Conservation (phyloP, 1,284 basidiomycete genomes). For the Mycosarcoma mackinlayi region DNA sequence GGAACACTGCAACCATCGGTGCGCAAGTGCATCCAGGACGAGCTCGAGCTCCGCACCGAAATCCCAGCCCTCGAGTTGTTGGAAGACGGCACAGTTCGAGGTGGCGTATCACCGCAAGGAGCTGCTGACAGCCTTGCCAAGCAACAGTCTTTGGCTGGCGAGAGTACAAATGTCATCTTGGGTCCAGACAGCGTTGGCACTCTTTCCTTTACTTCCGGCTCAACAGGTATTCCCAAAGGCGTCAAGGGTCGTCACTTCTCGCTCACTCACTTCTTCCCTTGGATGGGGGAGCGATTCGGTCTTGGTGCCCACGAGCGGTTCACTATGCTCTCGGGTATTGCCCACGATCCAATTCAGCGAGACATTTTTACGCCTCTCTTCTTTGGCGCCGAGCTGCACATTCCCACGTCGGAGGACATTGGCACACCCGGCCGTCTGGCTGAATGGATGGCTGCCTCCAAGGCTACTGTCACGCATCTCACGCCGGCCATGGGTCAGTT, state of each 20-base stretch:
- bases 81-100: constrained; percentile 72
- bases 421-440: constrained; percentile 95
- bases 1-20: constrained; percentile 84
- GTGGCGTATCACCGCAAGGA: constrained; percentile 72
- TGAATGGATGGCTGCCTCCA: constrained; percentile 95
- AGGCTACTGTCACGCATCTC: constrained; percentile 85
- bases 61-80: constrained; percentile 89
- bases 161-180: constrained; percentile 77
- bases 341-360: constrained; percentile 98
- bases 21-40: constrained; percentile 82
- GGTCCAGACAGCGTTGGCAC: constrained; percentile 97
- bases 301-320: constrained; percentile 83
- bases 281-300: constrained; percentile 93
- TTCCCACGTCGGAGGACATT: constrained; percentile 97
- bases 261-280: constrained; percentile 99
- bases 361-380: constrained; percentile 99
- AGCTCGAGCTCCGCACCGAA: constrained; percentile 87
- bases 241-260: constrained; percentile 95
- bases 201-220: constrained; percentile 95
- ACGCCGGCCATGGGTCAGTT: constrained; percentile 97
- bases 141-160: constrained; percentile 72
- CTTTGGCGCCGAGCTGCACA: constrained; percentile 93
- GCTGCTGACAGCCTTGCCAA: constrained; percentile 71
- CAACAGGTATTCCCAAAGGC: constrained; percentile 97
- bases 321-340: constrained; percentile 99